Evolutionary conservation across 805 yeast species (phyloP), one percentile per base, ranked within the genome.

Genomic region (Blastobotrys terrestris): DNA sequence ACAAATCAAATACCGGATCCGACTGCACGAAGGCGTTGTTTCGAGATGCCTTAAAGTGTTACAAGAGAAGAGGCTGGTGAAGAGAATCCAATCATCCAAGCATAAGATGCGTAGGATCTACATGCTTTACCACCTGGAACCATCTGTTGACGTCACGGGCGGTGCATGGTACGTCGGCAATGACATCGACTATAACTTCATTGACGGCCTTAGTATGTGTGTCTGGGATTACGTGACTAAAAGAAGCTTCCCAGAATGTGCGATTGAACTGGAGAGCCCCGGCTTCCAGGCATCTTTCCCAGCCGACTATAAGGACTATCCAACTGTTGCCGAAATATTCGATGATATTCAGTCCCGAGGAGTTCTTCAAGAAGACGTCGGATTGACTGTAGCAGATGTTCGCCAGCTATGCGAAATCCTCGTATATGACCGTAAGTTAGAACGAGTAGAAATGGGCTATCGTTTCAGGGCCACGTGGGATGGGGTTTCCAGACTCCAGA

Each of bases 111-210:
- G 99, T 58, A 94, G 94, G 65, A 92, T 94, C 39, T 95, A 92
- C 69, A 94, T 94, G 98, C 76, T 94, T 50, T 92, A 91, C 67
- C 84, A 88, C 64, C 73, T 94, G 59, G 96, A 90, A 66, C 99
- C 99, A 3, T 85, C 95, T 2, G 84, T 88, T 35, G 98, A 92
- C 60, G 94, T 94, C 40, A 94, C 98, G 0, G 99, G 99, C 58
- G 99, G 99, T 3, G 98, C 98, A 2, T 94, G 99, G 99, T 94
- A 90, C 66, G 90, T 97, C 0, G 99, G 94, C 66, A 83, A 91
- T 39, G 98, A 94, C 68, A 75, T 94, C 53, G 99, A 94, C 66
- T 83, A 89, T 2, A 98, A 92, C 68, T 94, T 94, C 63, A 91
- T 94, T 54, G 92, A 88, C 59, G 81, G 89, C 47, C 71, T 94